A percentile compares a stretch with the other conserved stretches of the same genome.
Conservation (phyloP, 139 green algal genomes). For the Chlorella sp. region DNA sequence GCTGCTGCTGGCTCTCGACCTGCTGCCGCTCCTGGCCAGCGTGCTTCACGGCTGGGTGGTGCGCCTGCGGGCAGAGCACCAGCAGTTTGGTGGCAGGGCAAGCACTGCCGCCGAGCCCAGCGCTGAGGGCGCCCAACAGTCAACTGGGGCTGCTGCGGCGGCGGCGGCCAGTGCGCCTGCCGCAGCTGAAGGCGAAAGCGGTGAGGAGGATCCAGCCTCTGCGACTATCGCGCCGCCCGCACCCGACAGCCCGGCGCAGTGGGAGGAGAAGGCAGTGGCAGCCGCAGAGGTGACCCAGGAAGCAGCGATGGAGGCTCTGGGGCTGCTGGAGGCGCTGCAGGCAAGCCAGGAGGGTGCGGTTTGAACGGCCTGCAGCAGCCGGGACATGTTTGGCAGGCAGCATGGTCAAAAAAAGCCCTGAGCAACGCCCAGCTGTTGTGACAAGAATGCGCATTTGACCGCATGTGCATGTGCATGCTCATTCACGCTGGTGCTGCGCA, state of each 20-base stretch:
- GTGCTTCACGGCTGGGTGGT: conserved; percentile 18
- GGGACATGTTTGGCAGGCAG: no score
- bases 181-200: not conserved
- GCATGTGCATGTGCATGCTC: no score
- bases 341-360: no score
- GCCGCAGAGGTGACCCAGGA: conserved; percentile 9
- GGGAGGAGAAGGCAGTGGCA: not conserved
- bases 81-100: not conserved
- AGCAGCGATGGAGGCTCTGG: conserved; percentile 5
- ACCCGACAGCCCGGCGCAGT: not conserved
- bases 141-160: not conserved
- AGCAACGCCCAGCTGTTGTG: no score
- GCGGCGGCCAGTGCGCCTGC: not conserved
- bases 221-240: not conserved
- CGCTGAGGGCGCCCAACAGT: not conserved
- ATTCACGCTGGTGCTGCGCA: no score
- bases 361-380: no score
- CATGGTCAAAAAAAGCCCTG: no score
- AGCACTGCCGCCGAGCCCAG: not conserved
- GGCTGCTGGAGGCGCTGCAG: not conserved
- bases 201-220: not conserved
- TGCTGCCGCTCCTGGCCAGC: conserved; percentile 27
- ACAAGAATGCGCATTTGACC: no score
- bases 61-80: not conserved
- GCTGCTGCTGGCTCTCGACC: not conserved